phyloP scores from a whole-genome alignment of 495 filamentous ascomycete genomes.

The Daldinia loculata region DNA sequence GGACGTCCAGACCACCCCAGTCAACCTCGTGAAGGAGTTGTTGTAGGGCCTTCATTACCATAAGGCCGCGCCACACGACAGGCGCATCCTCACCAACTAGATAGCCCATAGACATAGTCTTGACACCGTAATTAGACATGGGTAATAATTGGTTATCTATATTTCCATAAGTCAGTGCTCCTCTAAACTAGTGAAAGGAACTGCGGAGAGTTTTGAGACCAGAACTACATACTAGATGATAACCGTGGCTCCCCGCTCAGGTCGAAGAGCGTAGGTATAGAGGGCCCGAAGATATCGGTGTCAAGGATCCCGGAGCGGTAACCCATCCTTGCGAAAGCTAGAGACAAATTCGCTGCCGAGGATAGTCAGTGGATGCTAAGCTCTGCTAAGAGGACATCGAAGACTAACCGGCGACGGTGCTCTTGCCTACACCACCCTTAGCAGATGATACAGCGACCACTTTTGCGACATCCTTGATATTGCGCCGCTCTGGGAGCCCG shows the following conservation, averaged over 20 bases:
- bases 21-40: conserved; percentile 94
- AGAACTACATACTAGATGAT: conserved; percentile 60
- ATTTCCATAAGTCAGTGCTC: neutral
- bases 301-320: conserved; percentile 88
- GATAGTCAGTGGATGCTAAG: neutral
- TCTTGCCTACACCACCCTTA: conserved; percentile 97
- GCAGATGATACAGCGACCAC: conserved; percentile 93
- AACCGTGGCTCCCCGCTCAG: conserved; percentile 77
- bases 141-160: conserved; percentile 84
- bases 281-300: conserved; percentile 95
- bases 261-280: conserved; percentile 88
- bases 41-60: conserved; percentile 97
- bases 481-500: conserved; percentile 81
- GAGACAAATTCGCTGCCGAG: conserved; percentile 78
- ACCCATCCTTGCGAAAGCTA: conserved; percentile 82
- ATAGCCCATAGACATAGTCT: conserved; percentile 99
- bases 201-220: neutral
- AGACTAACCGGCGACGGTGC: conserved; percentile 79
- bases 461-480: conserved; percentile 82
- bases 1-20: conserved; percentile 83
- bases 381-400: neutral
- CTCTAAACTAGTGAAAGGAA: neutral
- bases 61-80: conserved; percentile 95
- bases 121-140: conserved; percentile 92
- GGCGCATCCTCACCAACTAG: conserved; percentile 79